Conservation (phyloP, 2,329 filamentous ascomycete genomes). For the Cryoendolithus antarcticus region DNA sequence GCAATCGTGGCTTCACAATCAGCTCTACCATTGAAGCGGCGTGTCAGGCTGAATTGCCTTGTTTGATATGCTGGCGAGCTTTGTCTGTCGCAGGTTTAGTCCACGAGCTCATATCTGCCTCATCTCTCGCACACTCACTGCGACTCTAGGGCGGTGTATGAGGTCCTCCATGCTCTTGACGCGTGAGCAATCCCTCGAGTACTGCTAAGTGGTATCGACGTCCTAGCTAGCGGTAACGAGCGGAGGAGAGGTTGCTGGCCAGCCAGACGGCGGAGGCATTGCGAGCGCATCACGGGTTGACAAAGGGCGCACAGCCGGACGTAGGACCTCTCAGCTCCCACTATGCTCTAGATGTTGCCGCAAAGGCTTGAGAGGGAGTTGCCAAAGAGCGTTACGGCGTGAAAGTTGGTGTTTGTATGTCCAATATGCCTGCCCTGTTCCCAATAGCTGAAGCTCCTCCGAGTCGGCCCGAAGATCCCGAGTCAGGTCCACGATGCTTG, state of each 20-base stretch:
- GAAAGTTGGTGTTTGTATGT: slow-evolving; percentile 2
- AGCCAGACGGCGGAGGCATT: slow-evolving; percentile 26
- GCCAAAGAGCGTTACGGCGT: slow-evolving; percentile 4
- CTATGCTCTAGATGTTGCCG: slow-evolving; percentile 2
- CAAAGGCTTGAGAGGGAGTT: slow-evolving; percentile 4
- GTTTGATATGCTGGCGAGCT: slow-evolving; percentile 15
- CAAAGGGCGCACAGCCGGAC: slow-evolving; percentile 17
- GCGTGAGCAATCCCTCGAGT: slow-evolving; percentile 13
- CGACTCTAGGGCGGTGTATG: slow-evolving; percentile 5
- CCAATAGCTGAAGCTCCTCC: slow-evolving; percentile 2
- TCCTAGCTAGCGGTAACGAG: slow-evolving; percentile 17
- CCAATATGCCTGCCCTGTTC: not conserved
- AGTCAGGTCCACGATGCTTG: not conserved
- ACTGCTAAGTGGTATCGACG: slow-evolving; percentile 13
- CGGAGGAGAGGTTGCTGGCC: slow-evolving; percentile 13
- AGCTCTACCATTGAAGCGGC: slow-evolving; percentile 20
- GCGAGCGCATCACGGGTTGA: slow-evolving; percentile 25
- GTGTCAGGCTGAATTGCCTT: slow-evolving; percentile 22
- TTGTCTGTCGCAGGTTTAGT: slow-evolving; percentile 17
- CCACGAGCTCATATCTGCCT: slow-evolving; percentile 1
- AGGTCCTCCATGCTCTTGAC: slow-evolving; percentile 10
- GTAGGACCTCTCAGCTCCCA: not conserved
- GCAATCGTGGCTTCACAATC: not conserved
- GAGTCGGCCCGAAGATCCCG: slow-evolving; percentile 3
- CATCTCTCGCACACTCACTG: slow-evolving; percentile 2